Evolutionary conservation across 768 basidiomycete genomes (phyloP).

Genomic region (Hortiboletus campestris): DNA sequence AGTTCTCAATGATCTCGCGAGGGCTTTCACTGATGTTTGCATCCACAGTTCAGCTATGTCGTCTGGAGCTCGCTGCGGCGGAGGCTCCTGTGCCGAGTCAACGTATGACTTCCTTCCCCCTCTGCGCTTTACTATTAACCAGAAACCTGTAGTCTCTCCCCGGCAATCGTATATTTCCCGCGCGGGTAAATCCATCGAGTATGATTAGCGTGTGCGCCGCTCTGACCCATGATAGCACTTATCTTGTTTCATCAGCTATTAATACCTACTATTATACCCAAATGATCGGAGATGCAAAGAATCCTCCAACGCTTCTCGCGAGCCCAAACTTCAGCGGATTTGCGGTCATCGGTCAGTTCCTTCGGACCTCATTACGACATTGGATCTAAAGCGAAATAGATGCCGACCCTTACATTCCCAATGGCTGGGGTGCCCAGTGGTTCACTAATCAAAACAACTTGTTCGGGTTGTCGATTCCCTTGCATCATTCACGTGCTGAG

Average conservation of each 20-base stretch:
- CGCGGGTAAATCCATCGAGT: slow-evolving; percentile 43
- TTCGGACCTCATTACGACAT: not conserved
- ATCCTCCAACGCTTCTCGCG: slow-evolving; percentile 66
- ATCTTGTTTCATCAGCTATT: slow-evolving; percentile 64
- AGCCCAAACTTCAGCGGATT: slow-evolving; percentile 58
- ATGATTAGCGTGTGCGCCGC: not conserved
- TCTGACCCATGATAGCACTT: slow-evolving; percentile 44
- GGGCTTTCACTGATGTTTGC: slow-evolving; percentile 1
- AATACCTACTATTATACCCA: slow-evolving; percentile 75
- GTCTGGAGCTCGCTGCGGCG: slow-evolving; percentile 59
- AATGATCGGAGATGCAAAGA: slow-evolving; percentile 70
- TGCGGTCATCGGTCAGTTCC: slow-evolving; percentile 64
- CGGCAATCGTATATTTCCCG: slow-evolving; percentile 76
- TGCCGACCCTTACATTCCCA: slow-evolving; percentile 67
- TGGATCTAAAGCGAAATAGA: slow-evolving; percentile 38
- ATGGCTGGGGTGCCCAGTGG: slow-evolving; percentile 38
- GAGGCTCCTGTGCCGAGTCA: slow-evolving; percentile 45
- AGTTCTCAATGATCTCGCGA: not conserved
- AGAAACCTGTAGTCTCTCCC: slow-evolving; percentile 34
- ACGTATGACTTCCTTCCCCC: slow-evolving; percentile 33
- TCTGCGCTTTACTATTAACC: not conserved
- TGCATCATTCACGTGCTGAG: not conserved
- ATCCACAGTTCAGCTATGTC: slow-evolving; percentile 57
- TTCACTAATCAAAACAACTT: slow-evolving; percentile 26
- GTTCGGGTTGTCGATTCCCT: slow-evolving; percentile 1